These are phyloP conservation scores for Trichopus zeylanicus DNA, from an alignment of 116 monocot species.

Conservation along the genomic window DNA sequence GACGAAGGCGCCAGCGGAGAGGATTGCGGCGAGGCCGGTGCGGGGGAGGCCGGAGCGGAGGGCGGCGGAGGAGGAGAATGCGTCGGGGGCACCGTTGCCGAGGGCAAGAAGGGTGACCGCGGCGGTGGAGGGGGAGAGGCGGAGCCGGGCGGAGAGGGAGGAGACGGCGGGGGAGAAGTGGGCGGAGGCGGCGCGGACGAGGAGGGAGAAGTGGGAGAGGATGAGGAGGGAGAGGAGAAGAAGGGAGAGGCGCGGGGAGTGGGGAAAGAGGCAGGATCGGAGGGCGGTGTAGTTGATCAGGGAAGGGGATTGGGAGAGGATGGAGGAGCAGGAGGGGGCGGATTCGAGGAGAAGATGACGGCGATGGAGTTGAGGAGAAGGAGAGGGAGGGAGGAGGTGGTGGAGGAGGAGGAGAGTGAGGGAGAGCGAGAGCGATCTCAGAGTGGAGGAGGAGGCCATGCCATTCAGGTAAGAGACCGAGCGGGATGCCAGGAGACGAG, in stretches of 20 bases:
- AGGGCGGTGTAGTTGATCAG: conserved; percentile 48
- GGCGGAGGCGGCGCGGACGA: conserved; percentile 35
- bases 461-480: conserved; percentile 1
- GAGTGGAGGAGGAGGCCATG: conserved; percentile 13
- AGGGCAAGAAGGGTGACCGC: conserved; percentile 87
- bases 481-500: too few species aligned
- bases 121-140: conserved; percentile 56
- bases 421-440: conserved; percentile 16
- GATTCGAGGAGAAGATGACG: not conserved
- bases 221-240: conserved; percentile 38
- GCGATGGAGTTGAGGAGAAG: conserved; percentile 2
- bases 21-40: conserved; percentile 63
- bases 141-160: conserved; percentile 33
- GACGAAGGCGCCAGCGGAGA: conserved; percentile 84
- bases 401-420: not conserved
- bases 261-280: conserved; percentile 28
- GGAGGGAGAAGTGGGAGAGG: conserved; percentile 54
- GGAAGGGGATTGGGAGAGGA: conserved; percentile 8
- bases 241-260: conserved; percentile 15
- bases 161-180: conserved; percentile 53
- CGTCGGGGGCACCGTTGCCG: conserved; percentile 79
- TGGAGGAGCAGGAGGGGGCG: conserved; percentile 12
- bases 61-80: conserved; percentile 58
- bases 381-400: not conserved
- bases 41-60: conserved; percentile 44